Conservation (phyloP, 805 yeast species). For the Starmerella khaoyaiensis region DNA sequence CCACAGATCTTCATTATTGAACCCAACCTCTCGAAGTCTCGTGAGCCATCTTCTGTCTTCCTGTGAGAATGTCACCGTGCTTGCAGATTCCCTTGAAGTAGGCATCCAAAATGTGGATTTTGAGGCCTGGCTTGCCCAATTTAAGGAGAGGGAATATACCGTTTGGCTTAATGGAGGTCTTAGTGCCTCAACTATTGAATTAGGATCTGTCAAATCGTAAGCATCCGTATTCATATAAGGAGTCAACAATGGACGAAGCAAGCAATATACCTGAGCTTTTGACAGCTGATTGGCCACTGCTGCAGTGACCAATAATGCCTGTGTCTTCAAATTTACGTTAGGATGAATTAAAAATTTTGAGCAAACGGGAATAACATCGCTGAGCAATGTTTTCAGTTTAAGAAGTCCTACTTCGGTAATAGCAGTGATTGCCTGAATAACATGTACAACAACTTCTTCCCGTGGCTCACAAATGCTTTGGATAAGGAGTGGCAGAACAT, state of each 20-base stretch:
- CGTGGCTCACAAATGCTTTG: slow-evolving; percentile 67
- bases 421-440: slow-evolving; percentile 45
- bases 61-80: slow-evolving; percentile 16
- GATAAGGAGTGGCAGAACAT: slow-evolving; percentile 67
- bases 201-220: slow-evolving; percentile 49
- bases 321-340: slow-evolving; percentile 69
- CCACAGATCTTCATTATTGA: slow-evolving; percentile 66
- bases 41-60: slow-evolving; percentile 43
- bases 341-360: slow-evolving; percentile 67
- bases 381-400: slow-evolving; percentile 37
- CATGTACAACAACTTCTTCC: slow-evolving; percentile 68
- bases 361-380: slow-evolving; percentile 38
- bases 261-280: slow-evolving; percentile 70
- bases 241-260: slow-evolving; percentile 66
- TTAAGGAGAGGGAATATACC: slow-evolving; percentile 47
- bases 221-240: slow-evolving; percentile 70
- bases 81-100: neutral
- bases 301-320: slow-evolving; percentile 47
- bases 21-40: slow-evolving; percentile 57
- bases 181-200: slow-evolving; percentile 46
- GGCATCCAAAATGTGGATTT: slow-evolving; percentile 66
- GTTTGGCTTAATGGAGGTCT: slow-evolving; percentile 55
- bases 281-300: slow-evolving; percentile 50
- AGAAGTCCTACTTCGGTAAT: slow-evolving; percentile 46
- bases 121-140: slow-evolving; percentile 60